These are phyloP conservation scores for Hanseniaspora meyeri DNA, from an alignment of 805 yeast genomes.

Conservation along the genomic window DNA sequence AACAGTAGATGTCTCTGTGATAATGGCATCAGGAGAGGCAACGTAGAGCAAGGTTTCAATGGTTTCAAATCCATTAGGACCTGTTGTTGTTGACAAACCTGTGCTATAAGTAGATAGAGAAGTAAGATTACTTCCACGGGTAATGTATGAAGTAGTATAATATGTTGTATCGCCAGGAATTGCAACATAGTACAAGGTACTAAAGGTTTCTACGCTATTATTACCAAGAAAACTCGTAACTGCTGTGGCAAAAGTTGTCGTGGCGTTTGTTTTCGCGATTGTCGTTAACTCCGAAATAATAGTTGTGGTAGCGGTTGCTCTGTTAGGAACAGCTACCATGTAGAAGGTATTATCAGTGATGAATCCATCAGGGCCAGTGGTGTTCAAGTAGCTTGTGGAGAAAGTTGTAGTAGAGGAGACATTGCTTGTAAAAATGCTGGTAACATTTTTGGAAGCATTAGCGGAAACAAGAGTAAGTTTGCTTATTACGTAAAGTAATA, in stretches of 20 bases:
- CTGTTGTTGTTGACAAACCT: conserved; percentile 13
- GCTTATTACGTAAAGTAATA: background rate
- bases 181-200: conserved; percentile 17
- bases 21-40: conserved; percentile 16
- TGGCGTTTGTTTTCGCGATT: conserved; percentile 1
- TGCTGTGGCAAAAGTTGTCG: conserved; percentile 15
- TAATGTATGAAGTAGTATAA: background rate
- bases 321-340: conserved; percentile 16
- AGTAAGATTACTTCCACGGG: conserved; percentile 2
- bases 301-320: conserved; percentile 16
- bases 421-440: background rate
- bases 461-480: background rate
- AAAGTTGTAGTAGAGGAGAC: conserved; percentile 6
- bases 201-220: conserved; percentile 14
- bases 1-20: background rate
- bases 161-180: conserved; percentile 11
- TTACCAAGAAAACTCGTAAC: conserved; percentile 14
- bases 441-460: background rate
- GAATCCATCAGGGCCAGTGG: conserved; percentile 1
- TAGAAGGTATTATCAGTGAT: background rate
- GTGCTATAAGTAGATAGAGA: conserved; percentile 14
- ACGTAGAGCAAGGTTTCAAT: conserved; percentile 16
- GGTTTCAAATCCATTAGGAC: conserved; percentile 15
- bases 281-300: conserved; percentile 9
- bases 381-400: background rate